A percentile compares a stretch with the other conserved stretches of the same genome.
phyloP scores from a whole-genome alignment of 352 stramenopile genomes.

The Pythium aquatile region DNA sequence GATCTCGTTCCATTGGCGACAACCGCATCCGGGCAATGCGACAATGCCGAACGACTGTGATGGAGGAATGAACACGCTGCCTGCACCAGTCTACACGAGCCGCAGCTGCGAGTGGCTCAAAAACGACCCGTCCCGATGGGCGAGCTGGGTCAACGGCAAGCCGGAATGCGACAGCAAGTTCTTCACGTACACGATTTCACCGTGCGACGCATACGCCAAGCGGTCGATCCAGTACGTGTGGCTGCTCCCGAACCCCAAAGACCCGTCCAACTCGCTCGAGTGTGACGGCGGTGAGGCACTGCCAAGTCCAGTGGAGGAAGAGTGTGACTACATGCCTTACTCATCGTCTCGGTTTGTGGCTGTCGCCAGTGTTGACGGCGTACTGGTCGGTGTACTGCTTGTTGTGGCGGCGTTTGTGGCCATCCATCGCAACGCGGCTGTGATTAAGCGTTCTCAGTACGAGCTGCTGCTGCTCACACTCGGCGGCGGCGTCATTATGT shows the following conservation, averaged over 20 bases:
- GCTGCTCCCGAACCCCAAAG: conserved; percentile 28
- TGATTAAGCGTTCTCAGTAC: conserved; percentile 71
- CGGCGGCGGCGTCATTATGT: conserved; percentile 50
- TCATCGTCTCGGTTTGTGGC: conserved; percentile 8
- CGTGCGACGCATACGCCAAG: conserved; percentile 28
- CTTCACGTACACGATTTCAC: conserved; percentile 40
- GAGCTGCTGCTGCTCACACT: conserved; percentile 59
- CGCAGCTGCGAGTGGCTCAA: conserved; percentile 38
- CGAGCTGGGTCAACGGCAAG: conserved; percentile 28
- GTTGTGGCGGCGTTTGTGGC: conserved; percentile 29
- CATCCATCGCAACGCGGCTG: conserved; percentile 28
- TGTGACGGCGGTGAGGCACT: conserved; percentile 30
- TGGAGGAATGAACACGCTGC: conserved; percentile 17
- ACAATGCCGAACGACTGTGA: conserved; percentile 23
- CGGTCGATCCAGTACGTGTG: conserved; percentile 40
- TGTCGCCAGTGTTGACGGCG: conserved; percentile 31
- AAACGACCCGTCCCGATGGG: conserved; percentile 20
- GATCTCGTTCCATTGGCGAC: background rate
- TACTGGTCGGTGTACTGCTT: conserved; percentile 31
- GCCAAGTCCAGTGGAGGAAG: conserved; percentile 17
- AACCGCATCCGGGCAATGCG: conserved; percentile 20
- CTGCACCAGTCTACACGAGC: conserved; percentile 17
- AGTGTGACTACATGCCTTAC: conserved; percentile 36
- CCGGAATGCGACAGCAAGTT: conserved; percentile 39
- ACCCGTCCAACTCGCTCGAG: conserved; percentile 32